Conservation (phyloP, 108 stramenopile species). For the Stephanodiscus triporus region DNA sequence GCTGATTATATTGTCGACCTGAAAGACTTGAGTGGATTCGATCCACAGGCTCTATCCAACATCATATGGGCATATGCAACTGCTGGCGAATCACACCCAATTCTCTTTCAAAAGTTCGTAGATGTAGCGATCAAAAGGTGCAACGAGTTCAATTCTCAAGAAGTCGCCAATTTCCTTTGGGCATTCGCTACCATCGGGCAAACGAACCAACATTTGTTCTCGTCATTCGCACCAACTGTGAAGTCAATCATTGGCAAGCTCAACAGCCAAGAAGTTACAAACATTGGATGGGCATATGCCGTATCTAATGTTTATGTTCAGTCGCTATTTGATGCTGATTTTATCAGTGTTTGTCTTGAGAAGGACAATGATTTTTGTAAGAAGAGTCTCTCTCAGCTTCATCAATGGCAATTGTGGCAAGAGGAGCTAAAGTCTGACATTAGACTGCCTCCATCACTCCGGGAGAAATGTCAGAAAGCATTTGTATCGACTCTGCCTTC, state of each 20-base stretch:
- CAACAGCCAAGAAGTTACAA: not conserved
- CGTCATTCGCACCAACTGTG: not conserved
- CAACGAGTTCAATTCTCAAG: not conserved
- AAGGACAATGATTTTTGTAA: too few relatives aligned
- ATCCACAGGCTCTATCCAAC: too few relatives aligned
- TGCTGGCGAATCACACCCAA: not conserved
- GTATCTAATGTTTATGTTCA: too few relatives aligned
- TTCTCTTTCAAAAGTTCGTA: not conserved
- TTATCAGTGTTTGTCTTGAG: too few relatives aligned
- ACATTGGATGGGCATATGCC: not conserved
- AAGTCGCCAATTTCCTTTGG: not conserved
- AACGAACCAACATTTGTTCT: not conserved
- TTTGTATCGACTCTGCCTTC: not conserved
- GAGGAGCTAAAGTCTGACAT: constrained; percentile 18
- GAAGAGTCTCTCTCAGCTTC: not conserved
- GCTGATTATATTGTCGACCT: too few relatives aligned
- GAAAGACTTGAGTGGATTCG: not conserved
- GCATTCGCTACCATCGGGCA: not conserved
- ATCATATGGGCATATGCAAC: too few relatives aligned
- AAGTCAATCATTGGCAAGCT: not conserved
- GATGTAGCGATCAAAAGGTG: not conserved
- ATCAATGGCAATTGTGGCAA: constrained; percentile 22
- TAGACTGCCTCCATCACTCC: constrained; percentile 1
- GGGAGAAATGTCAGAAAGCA: constrained; percentile 9
- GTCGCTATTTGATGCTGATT: too few relatives aligned